Evolutionary conservation across 2,329 filamentous ascomycete genomes (phyloP).

Genomic region (Bipolaris victoriae): DNA sequence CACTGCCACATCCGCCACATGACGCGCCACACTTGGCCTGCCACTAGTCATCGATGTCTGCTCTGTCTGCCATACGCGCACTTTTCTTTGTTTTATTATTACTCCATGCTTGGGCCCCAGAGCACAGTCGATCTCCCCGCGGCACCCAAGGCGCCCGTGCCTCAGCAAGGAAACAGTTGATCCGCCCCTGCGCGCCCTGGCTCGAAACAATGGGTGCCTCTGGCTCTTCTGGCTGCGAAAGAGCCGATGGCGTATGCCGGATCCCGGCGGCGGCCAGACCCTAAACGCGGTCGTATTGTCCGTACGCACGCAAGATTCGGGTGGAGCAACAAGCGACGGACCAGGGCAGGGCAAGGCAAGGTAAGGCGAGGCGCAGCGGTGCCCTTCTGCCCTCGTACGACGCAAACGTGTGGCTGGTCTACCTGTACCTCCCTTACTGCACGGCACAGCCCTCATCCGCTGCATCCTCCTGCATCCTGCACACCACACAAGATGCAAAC

Average conservation of each 20-base stretch:
- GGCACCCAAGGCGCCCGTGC: constrained; percentile 1
- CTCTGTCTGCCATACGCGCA: too few species aligned
- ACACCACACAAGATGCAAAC: not conserved
- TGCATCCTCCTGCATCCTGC: not conserved
- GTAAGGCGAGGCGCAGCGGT: constrained; percentile 27
- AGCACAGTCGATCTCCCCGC: not conserved
- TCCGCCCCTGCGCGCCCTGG: constrained; percentile 17
- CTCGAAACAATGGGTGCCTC: constrained; percentile 29
- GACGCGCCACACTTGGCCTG: constrained; percentile 7
- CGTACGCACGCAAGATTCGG: not conserved
- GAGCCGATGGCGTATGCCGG: constrained; percentile 12
- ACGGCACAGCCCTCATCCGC: constrained; percentile 3
- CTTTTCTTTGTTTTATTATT: too few species aligned
- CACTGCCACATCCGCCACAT: constrained; percentile 7
- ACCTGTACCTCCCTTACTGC: too few species aligned
- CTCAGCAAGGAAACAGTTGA: constrained; percentile 33
- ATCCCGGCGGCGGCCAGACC: constrained; percentile 8
- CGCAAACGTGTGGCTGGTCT: constrained; percentile 21
- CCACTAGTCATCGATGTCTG: not conserved
- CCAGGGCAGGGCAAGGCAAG: constrained; percentile 10
- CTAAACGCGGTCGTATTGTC: constrained; percentile 5
- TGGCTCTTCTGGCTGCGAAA: not conserved
- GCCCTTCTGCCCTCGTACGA: not conserved
- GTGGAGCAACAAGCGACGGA: constrained; percentile 7
- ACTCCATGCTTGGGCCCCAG: not conserved